These are phyloP conservation scores for Cladosporium oxysporum DNA, from an alignment of 2,329 filamentous ascomycete genomes.

Conservation along the genomic window DNA sequence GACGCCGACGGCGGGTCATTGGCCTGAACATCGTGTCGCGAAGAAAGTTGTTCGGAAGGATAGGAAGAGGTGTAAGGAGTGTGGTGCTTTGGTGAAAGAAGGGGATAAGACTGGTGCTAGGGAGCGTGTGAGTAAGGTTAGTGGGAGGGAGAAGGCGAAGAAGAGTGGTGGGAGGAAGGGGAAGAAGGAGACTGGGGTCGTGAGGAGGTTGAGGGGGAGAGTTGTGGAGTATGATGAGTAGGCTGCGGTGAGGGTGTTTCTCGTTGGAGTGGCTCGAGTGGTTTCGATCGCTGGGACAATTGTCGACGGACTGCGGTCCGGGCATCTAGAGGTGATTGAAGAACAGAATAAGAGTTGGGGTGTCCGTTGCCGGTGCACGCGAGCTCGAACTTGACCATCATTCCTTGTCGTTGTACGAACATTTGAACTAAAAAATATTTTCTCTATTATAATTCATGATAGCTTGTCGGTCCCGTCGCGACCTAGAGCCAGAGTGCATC, in stretches of 20 bases:
- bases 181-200: not conserved
- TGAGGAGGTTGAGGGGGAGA: conserved; percentile 7
- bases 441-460: not conserved
- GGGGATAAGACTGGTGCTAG: not conserved
- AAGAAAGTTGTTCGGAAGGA: conserved; percentile 3
- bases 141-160: not conserved
- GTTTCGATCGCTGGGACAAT: not conserved
- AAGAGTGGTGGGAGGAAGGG: not conserved
- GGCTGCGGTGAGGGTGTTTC: not conserved
- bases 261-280: not conserved
- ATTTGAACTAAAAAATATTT: too few species aligned
- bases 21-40: conserved; percentile 6
- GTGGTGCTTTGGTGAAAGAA: conserved; percentile 5
- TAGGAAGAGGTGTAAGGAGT: conserved; percentile 5
- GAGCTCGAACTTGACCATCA: not conserved
- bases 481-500: not conserved
- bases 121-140: not conserved
- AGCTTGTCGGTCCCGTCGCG: not conserved
- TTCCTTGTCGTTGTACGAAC: not conserved
- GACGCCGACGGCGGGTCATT: conserved; percentile 10
- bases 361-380: not conserved
- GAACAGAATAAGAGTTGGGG: not conserved
- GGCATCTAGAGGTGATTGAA: not conserved
- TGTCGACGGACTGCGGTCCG: not conserved
- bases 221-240: not conserved